Evolutionary conservation across 2,329 filamentous ascomycete genomes (phyloP).

Genomic region (Curvularia eragrostidis): DNA sequence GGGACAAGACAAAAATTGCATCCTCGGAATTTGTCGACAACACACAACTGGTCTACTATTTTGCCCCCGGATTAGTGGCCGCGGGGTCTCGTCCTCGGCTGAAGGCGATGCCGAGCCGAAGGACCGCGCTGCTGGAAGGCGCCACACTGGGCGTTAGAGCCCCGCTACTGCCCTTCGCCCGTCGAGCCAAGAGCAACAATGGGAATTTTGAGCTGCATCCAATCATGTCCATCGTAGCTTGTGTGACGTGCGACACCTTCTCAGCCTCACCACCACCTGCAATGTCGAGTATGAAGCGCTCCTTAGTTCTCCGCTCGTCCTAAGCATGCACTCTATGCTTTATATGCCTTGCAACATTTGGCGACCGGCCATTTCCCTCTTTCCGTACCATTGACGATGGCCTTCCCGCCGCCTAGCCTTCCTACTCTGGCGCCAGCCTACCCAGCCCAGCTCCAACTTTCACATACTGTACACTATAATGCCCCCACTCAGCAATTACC

Average conservation of each 20-base stretch:
- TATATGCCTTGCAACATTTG: neutral
- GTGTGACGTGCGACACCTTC: neutral
- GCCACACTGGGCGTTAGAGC: no score
- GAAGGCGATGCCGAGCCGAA: no score
- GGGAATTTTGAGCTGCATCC: neutral
- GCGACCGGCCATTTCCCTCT: neutral
- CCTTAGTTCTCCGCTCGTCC: neutral
- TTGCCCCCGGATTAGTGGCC: no score
- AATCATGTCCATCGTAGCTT: neutral
- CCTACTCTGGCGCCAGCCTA: neutral
- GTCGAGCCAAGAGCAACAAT: neutral
- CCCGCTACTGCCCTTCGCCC: no score
- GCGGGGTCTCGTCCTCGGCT: no score
- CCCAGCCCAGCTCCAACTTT: no score
- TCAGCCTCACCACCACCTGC: neutral
- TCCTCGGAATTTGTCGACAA: no score
- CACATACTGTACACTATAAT: no score
- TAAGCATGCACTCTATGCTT: neutral
- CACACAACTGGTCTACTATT: no score
- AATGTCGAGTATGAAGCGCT: neutral
- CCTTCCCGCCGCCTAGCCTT: neutral
- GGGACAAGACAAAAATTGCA: no score
- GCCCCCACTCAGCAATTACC: neutral
- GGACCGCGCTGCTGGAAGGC: no score
- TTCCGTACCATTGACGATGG: neutral